These are phyloP conservation scores for Kodamaea laetipori DNA, from an alignment of 805 yeast genomes.

Conservation along the genomic window DNA sequence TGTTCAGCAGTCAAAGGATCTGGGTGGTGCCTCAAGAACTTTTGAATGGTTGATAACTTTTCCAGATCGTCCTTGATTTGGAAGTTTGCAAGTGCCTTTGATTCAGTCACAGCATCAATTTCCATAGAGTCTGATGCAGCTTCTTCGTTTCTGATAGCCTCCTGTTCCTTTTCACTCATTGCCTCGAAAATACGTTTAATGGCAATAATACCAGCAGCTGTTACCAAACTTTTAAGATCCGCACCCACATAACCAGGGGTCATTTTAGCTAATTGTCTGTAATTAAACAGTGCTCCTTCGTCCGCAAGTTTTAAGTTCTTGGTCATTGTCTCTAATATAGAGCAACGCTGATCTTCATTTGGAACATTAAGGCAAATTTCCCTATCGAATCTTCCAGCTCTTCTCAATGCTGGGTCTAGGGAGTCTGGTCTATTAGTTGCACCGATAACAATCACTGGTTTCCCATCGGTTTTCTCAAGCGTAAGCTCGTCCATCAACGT, in stretches of 20 bases:
- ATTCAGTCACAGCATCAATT: conserved; percentile 23
- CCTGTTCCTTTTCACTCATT: conserved; percentile 45
- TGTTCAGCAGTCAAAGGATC: conserved; percentile 76
- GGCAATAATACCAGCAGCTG: conserved; percentile 94
- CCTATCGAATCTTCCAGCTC: conserved; percentile 96
- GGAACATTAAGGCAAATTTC: conserved; percentile 97
- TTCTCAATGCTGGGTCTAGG: conserved; percentile 87
- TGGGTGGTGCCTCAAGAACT: conserved; percentile 73
- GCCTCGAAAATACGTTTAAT: conserved; percentile 85
- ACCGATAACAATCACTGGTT: conserved; percentile 91
- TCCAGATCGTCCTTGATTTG: conserved; percentile 37
- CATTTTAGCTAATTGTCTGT: conserved; percentile 73
- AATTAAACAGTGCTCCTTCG: conserved; percentile 63
- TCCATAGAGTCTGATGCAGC: conserved; percentile 32
- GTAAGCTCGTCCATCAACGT: conserved; percentile 94
- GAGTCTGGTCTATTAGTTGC: conserved; percentile 98
- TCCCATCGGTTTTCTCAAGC: conserved; percentile 84
- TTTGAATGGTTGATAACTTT: conserved; percentile 64
- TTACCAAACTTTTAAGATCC: conserved; percentile 87
- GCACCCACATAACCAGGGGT: conserved; percentile 99
- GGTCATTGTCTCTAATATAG: conserved; percentile 77
- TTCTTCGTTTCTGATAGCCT: neutral
- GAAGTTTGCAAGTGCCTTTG: conserved; percentile 21
- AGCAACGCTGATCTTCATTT: conserved; percentile 74
- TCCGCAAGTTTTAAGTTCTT: conserved; percentile 58